Evolutionary conservation across 176 grass and related monocot genomes (phyloP), one percentile per base, ranked within the genome.

Genomic region (Eragrostis nindensis): DNA sequence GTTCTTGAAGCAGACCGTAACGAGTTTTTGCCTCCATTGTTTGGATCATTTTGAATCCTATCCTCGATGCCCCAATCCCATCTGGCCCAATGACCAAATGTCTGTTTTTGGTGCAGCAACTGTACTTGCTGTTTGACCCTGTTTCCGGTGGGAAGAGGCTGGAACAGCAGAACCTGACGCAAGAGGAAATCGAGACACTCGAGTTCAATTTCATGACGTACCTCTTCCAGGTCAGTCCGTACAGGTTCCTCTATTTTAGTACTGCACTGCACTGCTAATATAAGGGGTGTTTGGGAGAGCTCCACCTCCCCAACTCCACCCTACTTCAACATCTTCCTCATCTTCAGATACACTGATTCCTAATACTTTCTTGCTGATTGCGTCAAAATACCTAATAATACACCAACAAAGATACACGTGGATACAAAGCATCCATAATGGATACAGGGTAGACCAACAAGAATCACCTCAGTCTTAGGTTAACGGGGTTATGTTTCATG

Each of bases 161-260:
- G 60, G 89, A 94, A 78, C 88, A 94, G 61, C 90, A 92, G 74
- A 87, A 91, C 21, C 78, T 98, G 50, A 64, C 80, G n/a, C 44
- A 68, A 26, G 85, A 89, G 0, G 85, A 94, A 66, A 85, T 91
- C 22, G 88, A 93, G 53, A 77, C 77, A 27, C 88, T 89, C 1
- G 95, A 98, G 63, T 89, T 90, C 50, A 84, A 91, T 85, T 98
- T 98, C 85, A 82, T 98, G 77, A 80, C 80, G 40, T 89, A 91
- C 85, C 88, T 98, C 70, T 98, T 98, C 53, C 86, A 94, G 92
- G 95, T 98, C 21, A 36, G 22, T 69, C 6, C 43, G 8, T 47
- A 68, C 11, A 52, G n/a, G 7, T 54, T 62, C 32, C 16, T 74
- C 39, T 14, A 13, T 65, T 77, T 77, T 48, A 3, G n/a, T n/a